Conservation (phyloP, 768 basidiomycete genomes). For the Termitomyces titanicus region DNA sequence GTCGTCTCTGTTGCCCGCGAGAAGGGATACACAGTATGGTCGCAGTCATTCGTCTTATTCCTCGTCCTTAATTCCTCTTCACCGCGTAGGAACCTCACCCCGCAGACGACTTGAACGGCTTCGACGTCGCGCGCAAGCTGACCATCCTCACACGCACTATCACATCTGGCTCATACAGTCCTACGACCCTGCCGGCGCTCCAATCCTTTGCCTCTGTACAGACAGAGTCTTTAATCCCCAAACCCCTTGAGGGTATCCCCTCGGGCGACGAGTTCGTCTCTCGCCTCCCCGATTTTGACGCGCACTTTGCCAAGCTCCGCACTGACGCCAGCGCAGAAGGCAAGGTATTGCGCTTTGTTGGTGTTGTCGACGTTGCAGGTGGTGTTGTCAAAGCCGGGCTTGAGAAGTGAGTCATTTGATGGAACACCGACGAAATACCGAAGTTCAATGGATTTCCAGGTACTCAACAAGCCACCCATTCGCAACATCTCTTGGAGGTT, state of each 20-base stretch:
- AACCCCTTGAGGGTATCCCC: slow-evolving; percentile 58
- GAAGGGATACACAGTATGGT: slow-evolving; percentile 87
- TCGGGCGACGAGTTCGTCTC: slow-evolving; percentile 82
- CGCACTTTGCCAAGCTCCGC: slow-evolving; percentile 72
- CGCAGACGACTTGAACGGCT: slow-evolving; percentile 93
- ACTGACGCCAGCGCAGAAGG: slow-evolving; percentile 72
- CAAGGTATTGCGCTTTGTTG: slow-evolving; percentile 91
- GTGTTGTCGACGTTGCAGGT: slow-evolving; percentile 79
- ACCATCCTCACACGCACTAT: slow-evolving; percentile 90
- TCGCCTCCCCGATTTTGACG: slow-evolving; percentile 80
- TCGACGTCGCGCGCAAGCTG: slow-evolving; percentile 95
- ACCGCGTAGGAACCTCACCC: slow-evolving; percentile 87
- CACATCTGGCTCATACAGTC: slow-evolving; percentile 27
- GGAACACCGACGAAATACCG: background rate
- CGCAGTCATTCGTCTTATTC: background rate
- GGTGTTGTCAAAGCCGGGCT: slow-evolving; percentile 83
- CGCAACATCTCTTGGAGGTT: slow-evolving; percentile 91
- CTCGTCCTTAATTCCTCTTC: background rate
- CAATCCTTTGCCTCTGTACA: slow-evolving; percentile 81
- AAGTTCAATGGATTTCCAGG: slow-evolving; percentile 35
- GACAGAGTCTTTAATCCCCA: slow-evolving; percentile 84
- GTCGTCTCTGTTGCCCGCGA: slow-evolving; percentile 86
- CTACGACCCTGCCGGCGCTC: slow-evolving; percentile 45
- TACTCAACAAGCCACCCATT: slow-evolving; percentile 91
- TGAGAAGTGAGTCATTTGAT: slow-evolving; percentile 60